Percentiles rank a stretch among this genome's conserved stretches.
These are phyloP conservation scores for Blastomyces gilchristii DNA, from an alignment of 2,329 filamentous ascomycete genomes.

Conservation along the genomic window DNA sequence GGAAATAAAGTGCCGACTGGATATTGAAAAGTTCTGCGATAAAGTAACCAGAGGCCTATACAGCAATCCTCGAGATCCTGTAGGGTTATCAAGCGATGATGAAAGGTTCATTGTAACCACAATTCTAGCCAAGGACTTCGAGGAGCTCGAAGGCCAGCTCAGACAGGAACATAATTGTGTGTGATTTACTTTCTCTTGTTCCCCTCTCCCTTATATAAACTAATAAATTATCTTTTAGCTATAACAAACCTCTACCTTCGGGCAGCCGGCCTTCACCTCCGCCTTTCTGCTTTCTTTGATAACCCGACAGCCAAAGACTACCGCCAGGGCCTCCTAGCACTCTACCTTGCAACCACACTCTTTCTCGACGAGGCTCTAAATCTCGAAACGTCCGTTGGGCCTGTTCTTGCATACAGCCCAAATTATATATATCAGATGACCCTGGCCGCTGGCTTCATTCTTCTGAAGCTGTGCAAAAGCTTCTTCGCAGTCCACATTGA, in stretches of 20 bases:
- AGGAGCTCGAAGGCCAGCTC: constrained; percentile 45
- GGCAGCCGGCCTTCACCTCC: constrained; percentile 39
- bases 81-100: constrained; percentile 39
- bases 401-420: constrained; percentile 44
- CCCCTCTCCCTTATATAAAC: background rate
- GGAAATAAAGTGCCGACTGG: constrained; percentile 42
- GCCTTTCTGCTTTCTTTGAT: constrained; percentile 42
- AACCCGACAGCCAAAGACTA: constrained; percentile 39
- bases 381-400: constrained; percentile 35
- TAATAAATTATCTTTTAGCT: constrained; percentile 18
- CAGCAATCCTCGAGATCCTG: constrained; percentile 45
- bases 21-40: constrained; percentile 50
- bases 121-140: constrained; percentile 38
- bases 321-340: constrained; percentile 34
- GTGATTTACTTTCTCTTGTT: constrained; percentile 8
- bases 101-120: constrained; percentile 37
- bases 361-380: constrained; percentile 41
- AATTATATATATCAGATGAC: constrained; percentile 60
- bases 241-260: constrained; percentile 41
- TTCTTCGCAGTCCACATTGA: constrained; percentile 51
- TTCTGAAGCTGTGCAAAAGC: constrained; percentile 56
- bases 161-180: constrained; percentile 33
- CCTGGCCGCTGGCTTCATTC: constrained; percentile 52
- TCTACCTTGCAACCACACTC: constrained; percentile 38
- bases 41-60: constrained; percentile 48